These are phyloP conservation scores for Hyparrhenia diplandra DNA, from an alignment of 176 grass and related monocot species.

Conservation along the genomic window DNA sequence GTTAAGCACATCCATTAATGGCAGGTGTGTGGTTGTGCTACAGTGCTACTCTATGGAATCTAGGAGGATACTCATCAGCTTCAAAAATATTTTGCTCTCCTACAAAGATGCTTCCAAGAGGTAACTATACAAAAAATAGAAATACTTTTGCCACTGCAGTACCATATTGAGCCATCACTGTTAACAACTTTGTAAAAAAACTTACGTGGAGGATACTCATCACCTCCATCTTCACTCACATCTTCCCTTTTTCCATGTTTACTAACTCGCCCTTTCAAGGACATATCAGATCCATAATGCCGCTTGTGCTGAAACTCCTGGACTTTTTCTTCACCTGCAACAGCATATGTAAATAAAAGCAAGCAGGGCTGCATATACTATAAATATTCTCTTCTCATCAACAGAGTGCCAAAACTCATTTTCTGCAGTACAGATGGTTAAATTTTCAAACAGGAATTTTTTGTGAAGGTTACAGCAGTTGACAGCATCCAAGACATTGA, in stretches of 20 bases:
- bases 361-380: not conserved
- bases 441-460: not conserved
- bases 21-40: not conserved
- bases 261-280: conserved; percentile 60
- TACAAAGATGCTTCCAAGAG: conserved; percentile 14
- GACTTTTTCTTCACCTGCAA: conserved; percentile 70
- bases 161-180: too few species aligned
- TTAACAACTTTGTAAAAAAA: conserved; percentile 17
- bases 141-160: not conserved
- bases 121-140: not conserved
- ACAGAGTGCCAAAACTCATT: not conserved
- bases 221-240: conserved; percentile 51
- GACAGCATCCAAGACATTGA: not conserved
- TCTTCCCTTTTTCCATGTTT: conserved; percentile 75
- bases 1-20: too few species aligned
- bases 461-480: not conserved
- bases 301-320: conserved; percentile 68
- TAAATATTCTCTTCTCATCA: too few species aligned
- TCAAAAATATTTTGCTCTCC: not conserved
- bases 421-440: not conserved
- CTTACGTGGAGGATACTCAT: conserved; percentile 65
- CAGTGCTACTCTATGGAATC: not conserved
- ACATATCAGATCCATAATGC: conserved; percentile 61
- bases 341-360: not conserved
- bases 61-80: not conserved